Base-by-base conservation (phyloP, 495 filamentous ascomycete species). In the Halenospora varia region DNA sequence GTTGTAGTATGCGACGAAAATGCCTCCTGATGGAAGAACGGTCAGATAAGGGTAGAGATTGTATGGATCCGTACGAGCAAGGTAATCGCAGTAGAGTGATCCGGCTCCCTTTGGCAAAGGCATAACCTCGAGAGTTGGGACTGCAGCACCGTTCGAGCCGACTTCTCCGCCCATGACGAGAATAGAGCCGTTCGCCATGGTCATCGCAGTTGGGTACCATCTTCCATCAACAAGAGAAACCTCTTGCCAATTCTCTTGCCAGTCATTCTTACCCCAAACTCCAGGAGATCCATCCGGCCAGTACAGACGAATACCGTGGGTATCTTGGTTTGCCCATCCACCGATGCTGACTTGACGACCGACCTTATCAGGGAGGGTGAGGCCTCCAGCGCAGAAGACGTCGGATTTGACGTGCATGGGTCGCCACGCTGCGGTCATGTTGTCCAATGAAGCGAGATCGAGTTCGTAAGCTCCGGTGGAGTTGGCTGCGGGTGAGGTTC, bases 1-100 rank as follows among this genome's bases (percentile, higher is more conserved):
- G 67, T 87, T 86, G 73, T 81, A 86, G 69, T 85, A 86, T 22
- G 72, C 77, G 15, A 84, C 79, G 48, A 87, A 83, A 66, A 87
- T 81, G 51, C 81, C 81, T 35, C 29, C 29, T 2, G 72, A 71
- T 23, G 84, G 84, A 19, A 87, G 64, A 41, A 85, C 75, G 49
- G 68, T 68, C 25, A 82, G 59, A 70, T 75, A 87, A 1, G 84
- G 84, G 55, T 86, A 86, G 24, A 87, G 63, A 63, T 87, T 87
- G 69, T 82, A 81, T 13, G 84, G 84, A 59, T 82, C 76, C 10
- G 83, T 87, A 23, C 81, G 79, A 17, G 78, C 72, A 17, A 87
- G 73, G 78, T 78, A 87, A 49, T 85, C 81, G 72, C 79, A 76
- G 62, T 73, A 75, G 1, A 83, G 61, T 64, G 47, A 70, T 11